These are phyloP conservation scores for Trametes gibbosa DNA, from an alignment of 768 basidiomycete genomes.

Conservation along the genomic window DNA sequence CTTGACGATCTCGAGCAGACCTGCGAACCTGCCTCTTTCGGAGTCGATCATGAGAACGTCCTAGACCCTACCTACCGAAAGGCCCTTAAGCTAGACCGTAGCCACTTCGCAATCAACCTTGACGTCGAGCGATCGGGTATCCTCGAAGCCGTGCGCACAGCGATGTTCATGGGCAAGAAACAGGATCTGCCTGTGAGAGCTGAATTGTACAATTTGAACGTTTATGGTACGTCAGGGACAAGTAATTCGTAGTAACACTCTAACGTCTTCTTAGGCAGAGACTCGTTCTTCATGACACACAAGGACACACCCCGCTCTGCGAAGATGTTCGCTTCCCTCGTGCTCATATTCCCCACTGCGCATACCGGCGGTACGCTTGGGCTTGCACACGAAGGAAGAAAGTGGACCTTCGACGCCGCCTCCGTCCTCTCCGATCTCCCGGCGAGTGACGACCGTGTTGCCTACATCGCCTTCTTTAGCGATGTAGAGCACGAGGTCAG, in stretches of 20 bases:
- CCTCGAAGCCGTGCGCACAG: constrained; percentile 26
- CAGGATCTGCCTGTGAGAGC: constrained; percentile 23
- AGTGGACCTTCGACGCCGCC: constrained; percentile 34
- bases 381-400: constrained; percentile 24
- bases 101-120: constrained; percentile 36
- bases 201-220: constrained; percentile 33
- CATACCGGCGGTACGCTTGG: constrained; percentile 45
- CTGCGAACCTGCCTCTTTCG: constrained; percentile 42
- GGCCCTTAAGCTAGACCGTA: constrained; percentile 40
- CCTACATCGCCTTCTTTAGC: constrained; percentile 43
- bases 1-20: constrained; percentile 31
- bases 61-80: constrained; percentile 44
- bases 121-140: constrained; percentile 30
- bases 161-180: constrained; percentile 27
- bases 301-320: constrained; percentile 11
- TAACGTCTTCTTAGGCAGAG: constrained; percentile 1
- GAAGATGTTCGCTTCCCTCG: constrained; percentile 43
- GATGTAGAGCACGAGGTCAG: constrained; percentile 47
- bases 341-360: constrained; percentile 43
- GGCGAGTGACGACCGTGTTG: constrained; percentile 20
- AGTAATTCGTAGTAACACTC: neutral
- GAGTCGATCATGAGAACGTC: constrained; percentile 34
- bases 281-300: constrained; percentile 17
- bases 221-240: constrained; percentile 35
- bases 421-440: constrained; percentile 14